Conservation (phyloP, 257 asterid genomes). For the Prunella vulgaris region DNA sequence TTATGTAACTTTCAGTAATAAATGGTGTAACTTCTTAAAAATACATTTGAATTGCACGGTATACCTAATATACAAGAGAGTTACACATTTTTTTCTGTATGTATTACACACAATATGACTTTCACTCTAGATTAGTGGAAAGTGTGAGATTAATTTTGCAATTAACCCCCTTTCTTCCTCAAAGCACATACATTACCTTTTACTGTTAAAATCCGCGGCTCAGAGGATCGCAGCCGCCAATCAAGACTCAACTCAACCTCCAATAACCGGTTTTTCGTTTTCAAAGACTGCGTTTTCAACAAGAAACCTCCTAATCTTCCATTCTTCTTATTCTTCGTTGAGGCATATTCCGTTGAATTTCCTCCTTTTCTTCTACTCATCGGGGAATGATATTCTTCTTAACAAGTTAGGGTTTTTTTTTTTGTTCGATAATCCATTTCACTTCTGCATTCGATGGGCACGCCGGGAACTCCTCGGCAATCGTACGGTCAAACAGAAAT, state of each 20-base stretch:
- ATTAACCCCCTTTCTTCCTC: too few relatives aligned
- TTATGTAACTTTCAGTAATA: too few relatives aligned
- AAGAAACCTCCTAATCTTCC: constrained; percentile 15
- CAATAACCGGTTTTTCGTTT: not conserved
- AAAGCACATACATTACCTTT: not conserved
- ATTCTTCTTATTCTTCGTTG: constrained; percentile 14
- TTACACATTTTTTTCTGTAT: too few relatives aligned
- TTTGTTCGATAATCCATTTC: not conserved
- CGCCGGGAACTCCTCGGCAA: constrained; percentile 43
- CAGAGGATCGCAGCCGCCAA: constrained; percentile 16
- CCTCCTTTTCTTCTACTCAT: not conserved
- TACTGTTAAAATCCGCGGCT: not conserved
- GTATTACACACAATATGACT: too few relatives aligned
- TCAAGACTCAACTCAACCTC: not conserved
- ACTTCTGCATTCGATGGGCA: constrained; percentile 40
- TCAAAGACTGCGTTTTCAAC: not conserved
- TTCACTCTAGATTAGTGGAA: too few relatives aligned
- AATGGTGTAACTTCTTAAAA: too few relatives aligned
- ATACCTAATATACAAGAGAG: too few relatives aligned
- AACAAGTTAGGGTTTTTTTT: constrained; percentile 21
- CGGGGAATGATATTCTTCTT: constrained; percentile 8
- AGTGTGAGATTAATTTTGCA: too few relatives aligned
- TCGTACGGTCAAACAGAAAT: constrained; percentile 71
- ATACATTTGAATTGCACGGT: too few relatives aligned
- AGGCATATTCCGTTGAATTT: not conserved